A percentile compares a stretch with the other conserved stretches of the same genome.
Evolutionary conservation across 2,329 filamentous ascomycete species (phyloP).

Genomic region (Claviceps purpurea): DNA sequence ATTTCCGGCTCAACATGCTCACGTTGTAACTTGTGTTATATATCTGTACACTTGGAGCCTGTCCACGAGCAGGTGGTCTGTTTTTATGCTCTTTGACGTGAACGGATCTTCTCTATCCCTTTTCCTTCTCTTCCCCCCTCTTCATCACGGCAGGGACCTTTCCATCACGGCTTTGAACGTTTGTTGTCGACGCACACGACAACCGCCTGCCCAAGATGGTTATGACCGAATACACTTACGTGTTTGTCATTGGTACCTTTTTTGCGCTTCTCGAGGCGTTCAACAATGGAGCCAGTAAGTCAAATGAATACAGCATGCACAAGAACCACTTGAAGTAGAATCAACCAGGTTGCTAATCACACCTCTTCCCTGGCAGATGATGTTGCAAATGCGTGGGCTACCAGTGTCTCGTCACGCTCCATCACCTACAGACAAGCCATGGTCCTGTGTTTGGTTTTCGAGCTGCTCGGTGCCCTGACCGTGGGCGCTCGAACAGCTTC

Average conservation of each 20-base stretch:
- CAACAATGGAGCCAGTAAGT: conserved; percentile 68
- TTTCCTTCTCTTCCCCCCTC: neutral
- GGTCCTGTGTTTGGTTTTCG: conserved; percentile 52
- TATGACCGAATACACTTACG: conserved; percentile 51
- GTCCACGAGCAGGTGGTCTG: neutral
- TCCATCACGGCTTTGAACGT: neutral
- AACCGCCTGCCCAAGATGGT: conserved; percentile 30
- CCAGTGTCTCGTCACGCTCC: conserved; percentile 43
- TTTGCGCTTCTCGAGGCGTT: conserved; percentile 66
- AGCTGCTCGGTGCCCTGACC: conserved; percentile 52
- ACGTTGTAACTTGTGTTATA: too few relatives aligned
- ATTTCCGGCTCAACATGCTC: neutral
- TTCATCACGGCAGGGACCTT: neutral
- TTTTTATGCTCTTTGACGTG: too few relatives aligned
- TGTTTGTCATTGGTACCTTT: conserved; percentile 63
- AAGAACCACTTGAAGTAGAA: neutral
- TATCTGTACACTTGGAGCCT: neutral
- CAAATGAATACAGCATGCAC: too few relatives aligned
- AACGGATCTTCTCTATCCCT: neutral
- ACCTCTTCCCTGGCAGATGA: conserved; percentile 41
- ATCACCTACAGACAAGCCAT: conserved; percentile 55
- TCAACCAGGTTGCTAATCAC: conserved; percentile 4
- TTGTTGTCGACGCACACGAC: conserved; percentile 1
- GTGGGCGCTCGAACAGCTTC: conserved; percentile 58
- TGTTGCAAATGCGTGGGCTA: conserved; percentile 76